Evolutionary conservation across 2,329 filamentous ascomycete genomes (phyloP), one percentile per base, ranked within the genome.

Genomic region (Calonectria honghensis): DNA sequence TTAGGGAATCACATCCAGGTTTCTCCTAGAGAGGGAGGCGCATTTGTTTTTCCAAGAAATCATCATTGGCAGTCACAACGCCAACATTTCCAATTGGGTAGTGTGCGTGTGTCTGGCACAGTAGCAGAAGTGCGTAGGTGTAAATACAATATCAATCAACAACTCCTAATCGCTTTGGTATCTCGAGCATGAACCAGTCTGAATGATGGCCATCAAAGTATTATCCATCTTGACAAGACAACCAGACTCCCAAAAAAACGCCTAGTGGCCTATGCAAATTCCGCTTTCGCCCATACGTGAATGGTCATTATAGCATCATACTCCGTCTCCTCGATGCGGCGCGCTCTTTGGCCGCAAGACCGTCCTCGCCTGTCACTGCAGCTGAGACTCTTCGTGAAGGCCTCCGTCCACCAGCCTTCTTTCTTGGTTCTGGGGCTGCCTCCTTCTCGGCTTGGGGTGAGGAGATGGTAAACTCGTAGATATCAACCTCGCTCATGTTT

Each of bases 271-370:
- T 76, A 75, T 75, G 70, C 77, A 83, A 63, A 75, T 73, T 75
- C 74, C 76, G 74, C 70, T 76, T 73, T 74, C 57, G 61, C 67
- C 68, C 64, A 72, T 75, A 70, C 32, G 51, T 66, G 79, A 68
- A 74, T 63, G 73, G 68, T 81, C 77, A 78, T 89, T 85, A 91
- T 83, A 91, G 82, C 90, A 92, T 91, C 89, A 91, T 92, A 81
- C 90, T 92, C 79, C 90, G 86, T 77, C 90, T 85, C 79, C 90
- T 85, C 73, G 87, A 86, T 41, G 80, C 85, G 71, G 80, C 78
- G 32, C 81, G 82, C 27, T 84, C 81, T 68, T 75, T 78, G 37
- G 77, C 73, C 68, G 82, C 78, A 24, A 78, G 73, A 35, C 73
- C 76, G 6, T 84, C 85, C 24, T 87, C 87, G 45, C 83, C 82